Conservation (phyloP, 345 rosid genomes). For the Moringa oleifera region DNA sequence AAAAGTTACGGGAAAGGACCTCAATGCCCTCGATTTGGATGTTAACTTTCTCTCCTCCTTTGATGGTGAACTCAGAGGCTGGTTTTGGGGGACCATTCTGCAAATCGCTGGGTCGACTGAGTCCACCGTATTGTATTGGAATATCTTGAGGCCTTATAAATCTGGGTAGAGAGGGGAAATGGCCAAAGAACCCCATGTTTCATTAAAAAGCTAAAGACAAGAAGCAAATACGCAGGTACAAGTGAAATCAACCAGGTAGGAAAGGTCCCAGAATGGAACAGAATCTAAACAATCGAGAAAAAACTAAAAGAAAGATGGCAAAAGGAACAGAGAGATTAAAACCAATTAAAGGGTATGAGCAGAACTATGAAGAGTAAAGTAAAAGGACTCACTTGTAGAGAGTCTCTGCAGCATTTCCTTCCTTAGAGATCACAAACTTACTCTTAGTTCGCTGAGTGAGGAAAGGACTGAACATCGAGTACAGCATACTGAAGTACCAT, state of each 20-base stretch:
- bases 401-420: conserved; percentile 86
- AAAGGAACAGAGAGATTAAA: background rate
- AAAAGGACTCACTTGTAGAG: conserved; percentile 69
- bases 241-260: background rate
- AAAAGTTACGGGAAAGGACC: conserved; percentile 28
- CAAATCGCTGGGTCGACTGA: conserved; percentile 58
- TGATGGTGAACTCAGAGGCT: conserved; percentile 83
- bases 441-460: conserved; percentile 93
- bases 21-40: conserved; percentile 97
- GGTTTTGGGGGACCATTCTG: conserved; percentile 71
- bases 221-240: background rate
- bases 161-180: conserved; percentile 30
- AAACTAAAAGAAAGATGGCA: background rate
- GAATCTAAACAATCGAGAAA: too few relatives aligned
- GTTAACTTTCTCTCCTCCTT: conserved; percentile 95
- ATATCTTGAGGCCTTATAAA: conserved; percentile 85
- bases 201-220: too few relatives aligned
- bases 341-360: background rate
- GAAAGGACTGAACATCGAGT: conserved; percentile 89
- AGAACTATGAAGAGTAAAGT: background rate
- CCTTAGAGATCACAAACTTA: conserved; percentile 87
- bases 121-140: conserved; percentile 92
- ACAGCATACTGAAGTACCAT: conserved; percentile 88
- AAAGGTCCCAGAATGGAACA: conserved; percentile 2
- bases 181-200: background rate